Percentiles rank a stretch among this genome's conserved stretches.
Conservation (phyloP, 2,329 filamentous ascomycete genomes). For the Alternaria longipes region DNA sequence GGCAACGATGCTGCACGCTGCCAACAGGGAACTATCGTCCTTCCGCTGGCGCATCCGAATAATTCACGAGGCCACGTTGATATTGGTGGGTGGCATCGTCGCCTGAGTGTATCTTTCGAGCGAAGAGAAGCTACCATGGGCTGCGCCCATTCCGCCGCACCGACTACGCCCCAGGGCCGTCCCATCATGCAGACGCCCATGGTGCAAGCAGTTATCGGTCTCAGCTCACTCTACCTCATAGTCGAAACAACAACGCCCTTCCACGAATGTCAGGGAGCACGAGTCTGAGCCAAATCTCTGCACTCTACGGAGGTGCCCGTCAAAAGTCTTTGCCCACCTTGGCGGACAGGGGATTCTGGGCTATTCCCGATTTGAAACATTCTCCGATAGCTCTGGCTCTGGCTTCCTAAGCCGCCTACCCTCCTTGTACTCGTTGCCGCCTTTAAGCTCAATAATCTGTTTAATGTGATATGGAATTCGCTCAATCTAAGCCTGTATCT, state of each 20-base stretch:
- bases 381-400: too few species aligned
- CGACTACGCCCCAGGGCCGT: conserved; percentile 13
- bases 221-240: conserved; percentile 1
- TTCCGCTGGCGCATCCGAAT: conserved; percentile 10
- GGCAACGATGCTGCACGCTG: conserved; percentile 10
- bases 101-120: neutral
- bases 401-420: too few species aligned
- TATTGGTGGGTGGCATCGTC: conserved; percentile 11
- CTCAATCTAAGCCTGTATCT: too few species aligned
- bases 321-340: too few species aligned
- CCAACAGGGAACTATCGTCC: neutral
- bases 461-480: too few species aligned
- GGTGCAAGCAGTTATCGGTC: conserved; percentile 12
- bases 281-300: neutral
- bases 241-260: neutral
- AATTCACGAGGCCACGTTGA: conserved; percentile 25
- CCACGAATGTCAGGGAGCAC: neutral
- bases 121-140: neutral
- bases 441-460: too few species aligned
- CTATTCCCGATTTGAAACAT: too few species aligned
- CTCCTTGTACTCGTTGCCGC: too few species aligned
- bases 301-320: neutral
- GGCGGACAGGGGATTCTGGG: too few species aligned
- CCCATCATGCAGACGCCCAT: conserved; percentile 8
- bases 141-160: conserved; percentile 4